A percentile compares a stretch with the other conserved stretches of the same genome.
Conservation (phyloP, 75 land plant species). For the Adiantum capillusveneris region DNA sequence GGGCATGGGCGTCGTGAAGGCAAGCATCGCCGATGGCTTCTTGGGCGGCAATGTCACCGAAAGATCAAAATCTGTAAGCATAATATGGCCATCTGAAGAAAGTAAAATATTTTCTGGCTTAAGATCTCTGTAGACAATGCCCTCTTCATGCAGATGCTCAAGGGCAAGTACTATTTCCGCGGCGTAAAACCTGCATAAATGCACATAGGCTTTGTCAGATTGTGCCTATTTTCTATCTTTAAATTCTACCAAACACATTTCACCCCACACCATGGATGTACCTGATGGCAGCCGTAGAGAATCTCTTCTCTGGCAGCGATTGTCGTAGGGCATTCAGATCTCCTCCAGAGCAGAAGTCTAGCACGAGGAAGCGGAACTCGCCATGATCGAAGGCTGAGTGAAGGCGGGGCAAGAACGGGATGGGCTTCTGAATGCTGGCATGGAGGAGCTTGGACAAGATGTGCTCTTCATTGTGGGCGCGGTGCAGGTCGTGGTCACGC, state of each 20-base stretch:
- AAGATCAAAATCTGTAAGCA: slow-evolving; percentile 81
- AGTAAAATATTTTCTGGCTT: slow-evolving; percentile 83
- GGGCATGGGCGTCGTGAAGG: background rate
- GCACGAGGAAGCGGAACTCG: slow-evolving; percentile 9
- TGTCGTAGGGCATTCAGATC: slow-evolving; percentile 43
- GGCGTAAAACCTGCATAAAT: slow-evolving; percentile 51
- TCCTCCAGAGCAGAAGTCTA: slow-evolving; percentile 58
- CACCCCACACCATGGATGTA: background rate
- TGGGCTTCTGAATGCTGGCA: slow-evolving; percentile 17
- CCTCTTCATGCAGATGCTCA: slow-evolving; percentile 53
- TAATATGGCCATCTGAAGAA: slow-evolving; percentile 60
- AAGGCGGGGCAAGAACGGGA: slow-evolving; percentile 19
- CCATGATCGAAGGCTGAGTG: slow-evolving; percentile 14
- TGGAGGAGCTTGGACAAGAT: background rate
- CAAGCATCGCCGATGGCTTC: background rate
- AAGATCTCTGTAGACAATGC: slow-evolving; percentile 69
- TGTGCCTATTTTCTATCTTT: background rate
- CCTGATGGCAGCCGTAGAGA: slow-evolving; percentile 60
- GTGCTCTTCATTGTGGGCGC: too few species aligned
- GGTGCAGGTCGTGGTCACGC: too few species aligned
- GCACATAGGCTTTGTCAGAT: background rate
- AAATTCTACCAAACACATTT: background rate
- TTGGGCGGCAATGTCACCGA: slow-evolving; percentile 36
- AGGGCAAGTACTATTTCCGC: slow-evolving; percentile 64
- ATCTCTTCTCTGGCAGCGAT: slow-evolving; percentile 53